Base-by-base conservation (phyloP, 441 rosid genomes). In the Manihot esculenta region DNA sequence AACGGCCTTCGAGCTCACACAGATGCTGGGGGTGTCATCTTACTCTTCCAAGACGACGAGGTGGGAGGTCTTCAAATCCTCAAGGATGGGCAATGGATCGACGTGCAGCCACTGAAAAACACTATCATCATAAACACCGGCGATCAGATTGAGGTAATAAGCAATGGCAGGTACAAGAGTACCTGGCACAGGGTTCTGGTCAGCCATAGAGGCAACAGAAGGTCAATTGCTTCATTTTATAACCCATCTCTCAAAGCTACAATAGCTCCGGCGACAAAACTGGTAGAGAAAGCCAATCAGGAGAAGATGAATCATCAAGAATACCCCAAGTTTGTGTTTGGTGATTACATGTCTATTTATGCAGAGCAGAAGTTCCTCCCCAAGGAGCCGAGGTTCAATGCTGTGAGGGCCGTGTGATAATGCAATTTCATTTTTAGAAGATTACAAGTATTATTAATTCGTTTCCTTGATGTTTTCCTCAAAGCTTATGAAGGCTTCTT, bases 1-100 rank as follows among this genome's bases (percentile, higher is more conserved):
- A 77, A 71, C n/a, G 99, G 97, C 20, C 97, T 94, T 33, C 72
- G 99, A 62, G 87, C 96, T 44, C 97, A 94, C 84, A 94, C 99
- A 0, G 97, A 92, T 71, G 99, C 99, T 0, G 99, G 99, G 0
- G 97, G 97, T 0, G 87, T 94, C 33, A 87, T 94, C 81, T 71
- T 94, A 58, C 81, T 94, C 76, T 90, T 86, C 81, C 99, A 92
- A 70, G 98, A 92, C 33, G 99, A 94, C 47, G 48, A 72, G 58
- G 79, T 90, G 0, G 89, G 92, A 3, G 97, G 99, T 45, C 97
- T 94, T 42, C 97, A 94, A 68, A 76, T 94, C 54, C 89, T 92
- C 61, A 94, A 92, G 81, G 93, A 86, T 5, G 90, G 85, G 12
- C 68, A 80, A 48, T 92, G 99, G 99, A 84, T 87, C 33, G 92